phyloP scores from a whole-genome alignment of 2,329 filamentous ascomycete species.

The Arthroderma sp. region DNA sequence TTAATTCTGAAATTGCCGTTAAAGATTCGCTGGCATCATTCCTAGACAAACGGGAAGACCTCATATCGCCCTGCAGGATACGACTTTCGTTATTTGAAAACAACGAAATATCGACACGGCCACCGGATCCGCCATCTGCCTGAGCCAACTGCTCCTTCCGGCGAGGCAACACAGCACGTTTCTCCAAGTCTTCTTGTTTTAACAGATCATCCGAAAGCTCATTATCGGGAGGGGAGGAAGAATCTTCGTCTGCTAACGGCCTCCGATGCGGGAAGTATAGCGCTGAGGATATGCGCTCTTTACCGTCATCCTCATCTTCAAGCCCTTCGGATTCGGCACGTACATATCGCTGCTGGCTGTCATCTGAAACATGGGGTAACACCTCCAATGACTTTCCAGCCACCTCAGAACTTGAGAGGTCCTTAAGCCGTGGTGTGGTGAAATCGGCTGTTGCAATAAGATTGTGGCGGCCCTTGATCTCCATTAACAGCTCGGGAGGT shows the following conservation, averaged over 20 bases:
- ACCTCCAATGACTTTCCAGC: no score
- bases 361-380: no score
- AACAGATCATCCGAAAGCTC: slow-evolving; percentile 1
- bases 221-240: not conserved
- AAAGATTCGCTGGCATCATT: slow-evolving; percentile 22
- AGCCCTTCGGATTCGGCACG: slow-evolving; percentile 2
- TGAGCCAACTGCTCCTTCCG: slow-evolving; percentile 10
- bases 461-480: no score
- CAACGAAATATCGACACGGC: slow-evolving; percentile 51
- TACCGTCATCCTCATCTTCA: slow-evolving; percentile 38
- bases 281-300: slow-evolving; percentile 52
- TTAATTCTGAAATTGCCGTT: slow-evolving; percentile 24
- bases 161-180: not conserved
- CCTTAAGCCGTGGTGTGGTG: no score
- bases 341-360: no score
- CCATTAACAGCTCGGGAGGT: no score
- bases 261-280: slow-evolving; percentile 52
- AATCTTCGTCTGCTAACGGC: slow-evolving; percentile 25
- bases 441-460: no score
- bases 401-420: no score
- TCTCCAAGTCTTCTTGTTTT: not conserved
- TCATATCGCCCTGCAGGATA: slow-evolving; percentile 47
- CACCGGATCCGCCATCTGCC: slow-evolving; percentile 8
- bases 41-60: slow-evolving; percentile 25
- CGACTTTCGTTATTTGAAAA: slow-evolving; percentile 48